Evolutionary conservation across 139 green algal species (phyloP).

Genomic region (Eudorina sp.): DNA sequence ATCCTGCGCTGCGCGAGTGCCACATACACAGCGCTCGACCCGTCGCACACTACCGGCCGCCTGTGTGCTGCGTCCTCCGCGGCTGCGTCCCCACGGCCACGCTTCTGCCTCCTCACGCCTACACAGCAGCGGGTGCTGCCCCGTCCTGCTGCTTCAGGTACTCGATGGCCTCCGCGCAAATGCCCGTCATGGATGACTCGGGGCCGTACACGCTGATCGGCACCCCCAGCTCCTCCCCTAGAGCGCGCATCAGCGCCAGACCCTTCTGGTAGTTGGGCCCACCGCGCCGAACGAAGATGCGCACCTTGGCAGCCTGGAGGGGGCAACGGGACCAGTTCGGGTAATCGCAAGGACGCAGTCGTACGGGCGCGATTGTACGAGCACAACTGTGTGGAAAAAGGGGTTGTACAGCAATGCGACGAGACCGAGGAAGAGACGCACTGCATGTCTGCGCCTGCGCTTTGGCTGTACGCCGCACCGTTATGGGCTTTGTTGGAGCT

Average conservation of each 20-base stretch:
- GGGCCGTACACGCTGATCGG: constrained; percentile 85
- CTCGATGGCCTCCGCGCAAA: constrained; percentile 88
- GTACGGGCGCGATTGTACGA: no score
- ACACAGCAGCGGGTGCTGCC: not conserved
- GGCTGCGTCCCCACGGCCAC: not conserved
- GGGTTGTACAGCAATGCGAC: no score
- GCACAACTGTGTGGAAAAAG: no score
- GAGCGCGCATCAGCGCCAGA: constrained; percentile 77
- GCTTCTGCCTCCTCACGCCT: not conserved
- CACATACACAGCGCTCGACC: no score
- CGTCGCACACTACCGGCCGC: no score
- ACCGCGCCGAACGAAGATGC: constrained; percentile 89
- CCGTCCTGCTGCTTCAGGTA: constrained; percentile 68
- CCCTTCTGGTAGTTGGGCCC: constrained; percentile 93
- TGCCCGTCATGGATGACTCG: constrained; percentile 92
- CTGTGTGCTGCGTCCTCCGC: not conserved
- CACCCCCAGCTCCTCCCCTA: constrained; percentile 83
- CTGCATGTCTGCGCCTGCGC: no score
- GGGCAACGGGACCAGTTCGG: no score
- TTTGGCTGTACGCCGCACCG: no score
- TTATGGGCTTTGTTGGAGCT: no score
- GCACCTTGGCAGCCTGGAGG: constrained; percentile 82
- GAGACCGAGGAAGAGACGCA: no score
- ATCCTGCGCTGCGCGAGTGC: no score
- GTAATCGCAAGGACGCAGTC: no score